Evolutionary conservation across 129 eudicot species (phyloP), one percentile per base, ranked within the genome.

Genomic region (Centaurea solstitialis): DNA sequence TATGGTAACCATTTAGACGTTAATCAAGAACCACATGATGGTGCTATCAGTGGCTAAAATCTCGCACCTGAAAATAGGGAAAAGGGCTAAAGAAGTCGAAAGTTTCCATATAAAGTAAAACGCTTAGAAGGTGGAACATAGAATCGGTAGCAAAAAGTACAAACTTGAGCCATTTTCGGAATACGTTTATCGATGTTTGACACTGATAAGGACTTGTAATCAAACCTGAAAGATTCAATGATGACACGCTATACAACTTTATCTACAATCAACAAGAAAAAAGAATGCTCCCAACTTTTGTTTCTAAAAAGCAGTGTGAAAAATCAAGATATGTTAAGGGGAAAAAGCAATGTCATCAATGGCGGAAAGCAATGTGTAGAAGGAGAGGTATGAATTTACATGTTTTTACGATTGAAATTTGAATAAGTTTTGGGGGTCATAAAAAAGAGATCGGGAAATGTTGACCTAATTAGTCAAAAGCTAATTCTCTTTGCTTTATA

Each of bases 291-390:
- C 28, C 6, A 37, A 40, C 41, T 65, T 77, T 77, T 40, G 2
- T 67, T 43, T 66, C 23, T 33, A 30, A 0, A 45, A 78, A 78
- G 81, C 47, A 78, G 13, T 68, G 45, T 78, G 81, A 78, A 78
- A 65, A 40, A 45, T 20, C 17, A 26, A 78, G 15, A 43, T 9
- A 22, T 24, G 75, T 68, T 78, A 40, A 22, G 68, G 12, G 24
- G 12, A 20, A 61, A 61, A 67, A 68, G 11, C 41, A 70, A 40
- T 78, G 40, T 68, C 81, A 28, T 78, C 28, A 24, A 78, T 78
- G 39, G 75, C 68, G 75, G 81, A 78, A 78, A 78, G 81, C 81
- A 77, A 66, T 9, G 18, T 67, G 73, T 67, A 26, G 26, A 77
- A 23, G 65, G 62, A 45, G 28, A n/a, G 26, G 43, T 43, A 73